Conservation (phyloP, 805 yeast genomes). For the Metschnikowia anglica region DNA sequence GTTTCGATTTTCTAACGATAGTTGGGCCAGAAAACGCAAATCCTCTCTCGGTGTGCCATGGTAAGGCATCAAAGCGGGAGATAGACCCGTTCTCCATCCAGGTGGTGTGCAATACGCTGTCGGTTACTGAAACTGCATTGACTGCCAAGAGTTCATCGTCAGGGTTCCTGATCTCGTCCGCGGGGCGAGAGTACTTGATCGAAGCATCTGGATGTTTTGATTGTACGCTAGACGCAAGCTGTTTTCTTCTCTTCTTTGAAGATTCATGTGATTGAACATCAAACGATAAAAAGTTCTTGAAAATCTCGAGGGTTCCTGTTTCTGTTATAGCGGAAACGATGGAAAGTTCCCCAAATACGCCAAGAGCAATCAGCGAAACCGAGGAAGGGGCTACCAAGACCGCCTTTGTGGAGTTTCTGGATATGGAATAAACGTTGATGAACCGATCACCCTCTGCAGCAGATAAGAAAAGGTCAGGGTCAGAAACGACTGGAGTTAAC, state of each 20-base stretch:
- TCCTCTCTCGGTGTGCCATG: slow-evolving; percentile 43
- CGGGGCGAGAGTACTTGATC: slow-evolving; percentile 50
- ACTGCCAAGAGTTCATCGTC: slow-evolving; percentile 30
- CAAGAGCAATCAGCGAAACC: slow-evolving; percentile 46
- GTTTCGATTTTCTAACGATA: slow-evolving; percentile 37
- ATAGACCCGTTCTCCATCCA: slow-evolving; percentile 65
- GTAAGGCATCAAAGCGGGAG: slow-evolving; percentile 55
- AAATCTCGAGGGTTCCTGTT: slow-evolving; percentile 71
- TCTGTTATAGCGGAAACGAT: slow-evolving; percentile 64
- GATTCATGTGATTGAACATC: slow-evolving; percentile 22
- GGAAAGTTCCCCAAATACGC: slow-evolving; percentile 28
- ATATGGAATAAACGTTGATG: slow-evolving; percentile 63
- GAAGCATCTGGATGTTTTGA: slow-evolving; percentile 52
- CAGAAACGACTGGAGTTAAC: slow-evolving; percentile 37
- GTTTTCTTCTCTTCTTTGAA: slow-evolving; percentile 44
- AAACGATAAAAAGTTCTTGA: slow-evolving; percentile 52
- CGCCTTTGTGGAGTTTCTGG: slow-evolving; percentile 42
- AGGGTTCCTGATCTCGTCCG: slow-evolving; percentile 33
- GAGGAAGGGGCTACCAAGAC: slow-evolving; percentile 73
- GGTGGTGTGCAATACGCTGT: slow-evolving; percentile 25
- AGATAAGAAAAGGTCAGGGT: slow-evolving; percentile 54
- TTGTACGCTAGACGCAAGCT: slow-evolving; percentile 37
- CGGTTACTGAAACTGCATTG: slow-evolving; percentile 25
- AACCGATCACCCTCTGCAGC: slow-evolving; percentile 81
- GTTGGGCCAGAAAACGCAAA: slow-evolving; percentile 26